Evolutionary conservation across 2,329 filamentous ascomycete species (phyloP).

Genomic region (Bipolaris gigantea): DNA sequence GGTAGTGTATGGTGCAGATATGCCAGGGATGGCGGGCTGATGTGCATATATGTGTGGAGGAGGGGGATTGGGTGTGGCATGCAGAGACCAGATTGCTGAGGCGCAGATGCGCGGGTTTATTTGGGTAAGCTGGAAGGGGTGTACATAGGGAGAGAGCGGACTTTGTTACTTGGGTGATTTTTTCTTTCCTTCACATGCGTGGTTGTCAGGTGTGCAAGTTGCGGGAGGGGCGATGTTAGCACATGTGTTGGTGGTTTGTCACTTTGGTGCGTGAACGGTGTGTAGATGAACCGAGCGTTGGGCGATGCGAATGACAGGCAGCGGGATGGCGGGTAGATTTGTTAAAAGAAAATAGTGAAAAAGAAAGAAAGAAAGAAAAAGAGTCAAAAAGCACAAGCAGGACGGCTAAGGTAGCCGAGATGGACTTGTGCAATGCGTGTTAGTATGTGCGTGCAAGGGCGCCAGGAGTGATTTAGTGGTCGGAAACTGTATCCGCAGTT

Average conservation of each 20-base stretch:
- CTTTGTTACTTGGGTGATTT: too few relatives aligned
- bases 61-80: neutral
- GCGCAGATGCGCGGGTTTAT: too few relatives aligned
- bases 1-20: neutral
- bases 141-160: too few relatives aligned
- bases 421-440: too few relatives aligned
- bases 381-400: neutral
- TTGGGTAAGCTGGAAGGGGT: too few relatives aligned
- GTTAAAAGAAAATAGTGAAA: neutral
- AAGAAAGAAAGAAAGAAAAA: neutral
- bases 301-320: neutral
- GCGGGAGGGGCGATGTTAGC: too few relatives aligned
- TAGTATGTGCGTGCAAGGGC: neutral
- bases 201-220: too few relatives aligned
- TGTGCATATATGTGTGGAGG: neutral
- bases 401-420: neutral
- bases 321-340: neutral
- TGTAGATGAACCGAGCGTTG: neutral
- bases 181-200: too few relatives aligned
- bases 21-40: neutral
- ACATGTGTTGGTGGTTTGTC: too few relatives aligned
- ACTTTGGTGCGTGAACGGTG: too few relatives aligned
- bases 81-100: neutral
- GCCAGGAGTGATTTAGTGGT: neutral
- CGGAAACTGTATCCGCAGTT: constrained; percentile 14